phyloP scores from a whole-genome alignment of 352 stramenopile genomes.

The Pythium aquatile region DNA sequence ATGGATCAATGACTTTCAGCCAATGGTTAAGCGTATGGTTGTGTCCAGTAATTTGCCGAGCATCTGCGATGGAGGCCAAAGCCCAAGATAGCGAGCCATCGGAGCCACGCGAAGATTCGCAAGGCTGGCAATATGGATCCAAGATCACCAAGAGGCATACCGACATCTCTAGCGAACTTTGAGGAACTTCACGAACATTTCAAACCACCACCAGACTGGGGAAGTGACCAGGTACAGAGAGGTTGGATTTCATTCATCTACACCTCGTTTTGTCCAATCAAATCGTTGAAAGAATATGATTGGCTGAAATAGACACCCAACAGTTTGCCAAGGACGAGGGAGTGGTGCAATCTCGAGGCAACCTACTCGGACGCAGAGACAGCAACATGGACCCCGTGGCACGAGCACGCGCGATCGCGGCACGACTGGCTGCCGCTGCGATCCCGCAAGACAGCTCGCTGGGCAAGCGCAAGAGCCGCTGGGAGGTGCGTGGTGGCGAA shows the following conservation, averaged over 20 bases:
- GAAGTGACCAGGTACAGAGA: too few relatives aligned
- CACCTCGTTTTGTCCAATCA: slow-evolving; percentile 1
- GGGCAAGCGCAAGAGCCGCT: slow-evolving; percentile 84
- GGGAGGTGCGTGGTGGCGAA: slow-evolving; percentile 57
- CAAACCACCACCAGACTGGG: too few relatives aligned
- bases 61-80: slow-evolving; percentile 7
- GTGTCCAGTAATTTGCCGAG: slow-evolving; percentile 20
- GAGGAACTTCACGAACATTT: too few relatives aligned
- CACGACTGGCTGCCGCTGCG: slow-evolving; percentile 65
- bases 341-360: slow-evolving; percentile 10
- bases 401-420: slow-evolving; percentile 78
- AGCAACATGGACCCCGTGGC: slow-evolving; percentile 73
- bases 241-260: background rate
- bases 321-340: slow-evolving; percentile 14
- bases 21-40: slow-evolving; percentile 12
- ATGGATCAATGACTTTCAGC: slow-evolving; percentile 1
- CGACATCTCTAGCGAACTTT: too few relatives aligned
- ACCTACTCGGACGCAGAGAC: slow-evolving; percentile 4
- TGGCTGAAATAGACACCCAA: slow-evolving; percentile 34
- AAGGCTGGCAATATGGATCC: background rate
- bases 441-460: slow-evolving; percentile 61
- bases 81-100: background rate
- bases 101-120: slow-evolving; percentile 5
- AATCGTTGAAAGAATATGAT: slow-evolving; percentile 22
- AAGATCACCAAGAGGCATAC: too few relatives aligned